phyloP scores from a whole-genome alignment of 2,329 filamentous ascomycete genomes.

The Talaromyces sp. region DNA sequence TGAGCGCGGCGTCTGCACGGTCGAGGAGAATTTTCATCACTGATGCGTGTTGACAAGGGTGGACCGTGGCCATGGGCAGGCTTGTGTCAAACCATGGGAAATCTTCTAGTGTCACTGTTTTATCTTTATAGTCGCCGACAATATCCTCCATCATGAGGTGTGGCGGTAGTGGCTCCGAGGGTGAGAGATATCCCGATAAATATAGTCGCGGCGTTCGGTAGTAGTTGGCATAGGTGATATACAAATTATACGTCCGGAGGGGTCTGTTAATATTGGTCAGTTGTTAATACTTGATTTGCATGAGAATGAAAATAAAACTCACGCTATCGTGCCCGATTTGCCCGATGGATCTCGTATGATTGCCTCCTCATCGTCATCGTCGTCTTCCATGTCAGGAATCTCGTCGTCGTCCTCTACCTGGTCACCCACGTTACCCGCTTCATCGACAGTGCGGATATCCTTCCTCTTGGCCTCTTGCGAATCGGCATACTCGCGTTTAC shows the following conservation, averaged over 20 bases:
- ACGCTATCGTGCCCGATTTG: slow-evolving; percentile 51
- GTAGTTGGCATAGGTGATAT: slow-evolving; percentile 96
- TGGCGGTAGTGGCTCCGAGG: slow-evolving; percentile 73
- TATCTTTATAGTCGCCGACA: slow-evolving; percentile 94
- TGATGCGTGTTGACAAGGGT: slow-evolving; percentile 93
- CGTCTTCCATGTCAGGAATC: slow-evolving; percentile 97
- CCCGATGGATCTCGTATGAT: slow-evolving; percentile 73
- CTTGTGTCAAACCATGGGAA: slow-evolving; percentile 90
- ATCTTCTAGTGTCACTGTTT: slow-evolving; percentile 96
- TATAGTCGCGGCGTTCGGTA: slow-evolving; percentile 95
- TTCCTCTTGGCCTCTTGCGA: slow-evolving; percentile 70
- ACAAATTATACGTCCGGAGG: slow-evolving; percentile 91
- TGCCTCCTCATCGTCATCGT: slow-evolving; percentile 88
- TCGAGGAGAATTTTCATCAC: slow-evolving; percentile 98
- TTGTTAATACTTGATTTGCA: neutral
- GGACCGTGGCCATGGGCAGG: slow-evolving; percentile 93
- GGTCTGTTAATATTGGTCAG: slow-evolving; percentile 51
- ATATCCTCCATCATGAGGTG: slow-evolving; percentile 95
- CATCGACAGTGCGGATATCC: slow-evolving; percentile 84
- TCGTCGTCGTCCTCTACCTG: slow-evolving; percentile 66
- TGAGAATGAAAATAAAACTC: slow-evolving; percentile 24
- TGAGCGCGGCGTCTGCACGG: slow-evolving; percentile 87
- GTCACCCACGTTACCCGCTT: slow-evolving; percentile 80
- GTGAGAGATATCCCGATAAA: slow-evolving; percentile 77
- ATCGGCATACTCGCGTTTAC: slow-evolving; percentile 56